Evolutionary conservation across 73 alveolate genomes (phyloP), one percentile per base, ranked within the genome.

Genomic region (Tetrahymena thermophila): DNA sequence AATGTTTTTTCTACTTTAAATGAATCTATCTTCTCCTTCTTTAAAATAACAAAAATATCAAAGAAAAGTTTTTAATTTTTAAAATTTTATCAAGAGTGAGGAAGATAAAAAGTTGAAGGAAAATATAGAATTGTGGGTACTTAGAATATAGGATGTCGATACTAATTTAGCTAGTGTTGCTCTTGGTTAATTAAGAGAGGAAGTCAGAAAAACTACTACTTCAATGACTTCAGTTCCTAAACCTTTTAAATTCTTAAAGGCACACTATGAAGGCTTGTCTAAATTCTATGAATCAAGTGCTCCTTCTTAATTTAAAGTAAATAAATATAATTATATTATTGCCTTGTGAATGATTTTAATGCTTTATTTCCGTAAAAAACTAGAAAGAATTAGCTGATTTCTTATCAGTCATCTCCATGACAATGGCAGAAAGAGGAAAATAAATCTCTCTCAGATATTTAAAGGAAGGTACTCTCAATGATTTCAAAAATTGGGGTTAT

Each of bases 201-300:
- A 99, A 96, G 99, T 99, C 34, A 96, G 98, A 56, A 97, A 98
- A 40, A 97, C 99, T 35, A 98, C 99, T 38, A 96, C 99, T 42
- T 98, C 99, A 55, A 99, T 99, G 99, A 99, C 99, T 31, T 96
- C 99, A 37, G 99, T 99, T 44, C 99, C 99, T 23, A 97, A 98
- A 96, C 99, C 99, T 35, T 96, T 99, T 84, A 99, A 99, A 96
- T 99, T 98, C 96, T 94, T 98, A 84, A 96, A 97, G 50, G 95
- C 98, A 16, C 99, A 97, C 94, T 98, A 97, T 89, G 96, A 94
- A 34, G 97, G 95, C 56, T 95, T 98, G 17, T 97, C 96, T 93
- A 98, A 98, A 55, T 93, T 83, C 94, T 97, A 96, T 93, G 95
- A 95, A 28, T 94, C 94, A 57, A 83, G 96, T 84, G 98, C 97